These are phyloP conservation scores for Aureobasidium lini DNA, from an alignment of 2,329 filamentous ascomycete species.

Conservation along the genomic window DNA sequence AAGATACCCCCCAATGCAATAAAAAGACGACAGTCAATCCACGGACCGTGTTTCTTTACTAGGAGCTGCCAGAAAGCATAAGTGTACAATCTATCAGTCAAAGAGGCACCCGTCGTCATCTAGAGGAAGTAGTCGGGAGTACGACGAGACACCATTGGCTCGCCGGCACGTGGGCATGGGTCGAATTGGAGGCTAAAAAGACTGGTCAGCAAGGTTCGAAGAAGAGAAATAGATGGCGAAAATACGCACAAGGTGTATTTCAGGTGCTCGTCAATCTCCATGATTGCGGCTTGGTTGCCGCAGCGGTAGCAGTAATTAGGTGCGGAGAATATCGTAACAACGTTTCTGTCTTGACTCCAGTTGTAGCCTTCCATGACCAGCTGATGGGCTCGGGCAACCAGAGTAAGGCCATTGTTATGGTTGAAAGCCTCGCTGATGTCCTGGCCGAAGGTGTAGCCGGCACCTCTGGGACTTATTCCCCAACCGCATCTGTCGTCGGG, in stretches of 20 bases:
- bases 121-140: conserved; percentile 99
- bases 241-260: conserved; percentile 89
- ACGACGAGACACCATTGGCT: conserved; percentile 93
- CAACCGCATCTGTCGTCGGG: conserved; percentile 60
- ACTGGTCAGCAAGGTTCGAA: background rate
- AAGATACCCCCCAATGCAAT: conserved; percentile 12
- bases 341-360: conserved; percentile 97
- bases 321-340: conserved; percentile 97
- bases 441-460: conserved; percentile 45
- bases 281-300: conserved; percentile 81
- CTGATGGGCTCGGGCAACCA: conserved; percentile 94
- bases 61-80: conserved; percentile 10
- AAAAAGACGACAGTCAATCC: conserved; percentile 1
- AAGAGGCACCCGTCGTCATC: conserved; percentile 16
- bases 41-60: conserved; percentile 7
- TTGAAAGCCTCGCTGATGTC: conserved; percentile 99
- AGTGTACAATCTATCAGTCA: conserved; percentile 14
- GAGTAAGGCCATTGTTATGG: conserved; percentile 93
- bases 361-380: conserved; percentile 99
- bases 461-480: conserved; percentile 61
- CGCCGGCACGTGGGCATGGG: conserved; percentile 90
- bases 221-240: background rate
- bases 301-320: conserved; percentile 97
- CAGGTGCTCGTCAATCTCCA: conserved; percentile 79
- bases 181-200: conserved; percentile 90